phyloP scores from a whole-genome alignment of 768 basidiomycete genomes.

The Thelephora aurantiotincta region DNA sequence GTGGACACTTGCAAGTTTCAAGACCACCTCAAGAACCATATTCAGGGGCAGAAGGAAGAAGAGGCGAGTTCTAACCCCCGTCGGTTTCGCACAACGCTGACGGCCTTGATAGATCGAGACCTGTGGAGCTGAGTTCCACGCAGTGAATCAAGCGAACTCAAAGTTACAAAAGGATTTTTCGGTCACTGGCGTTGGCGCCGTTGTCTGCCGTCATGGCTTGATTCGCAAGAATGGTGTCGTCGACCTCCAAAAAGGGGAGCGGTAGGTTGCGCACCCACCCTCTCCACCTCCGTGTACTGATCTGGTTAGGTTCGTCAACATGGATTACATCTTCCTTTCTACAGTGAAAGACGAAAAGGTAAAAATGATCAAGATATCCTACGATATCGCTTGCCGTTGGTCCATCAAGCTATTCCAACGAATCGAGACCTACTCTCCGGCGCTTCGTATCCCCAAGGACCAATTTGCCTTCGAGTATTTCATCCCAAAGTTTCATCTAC shows the following conservation, averaged over 20 bases:
- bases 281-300: not conserved
- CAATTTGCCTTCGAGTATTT: conserved; percentile 5
- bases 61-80: conserved; percentile 10
- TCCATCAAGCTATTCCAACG: conserved; percentile 5
- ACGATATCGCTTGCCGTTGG: conserved; percentile 14
- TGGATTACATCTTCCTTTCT: conserved; percentile 5
- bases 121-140: conserved; percentile 7
- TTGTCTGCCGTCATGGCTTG: conserved; percentile 12
- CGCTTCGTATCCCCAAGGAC: not conserved
- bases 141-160: conserved; percentile 8
- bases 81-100: too few species aligned
- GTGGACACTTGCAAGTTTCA: conserved; percentile 12
- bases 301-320: conserved; percentile 5
- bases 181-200: conserved; percentile 9
- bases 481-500: conserved; percentile 26
- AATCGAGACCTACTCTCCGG: not conserved
- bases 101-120: conserved; percentile 4
- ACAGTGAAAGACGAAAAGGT: not conserved
- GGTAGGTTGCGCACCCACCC: too few species aligned
- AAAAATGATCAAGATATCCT: conserved; percentile 3
- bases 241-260: conserved; percentile 14
- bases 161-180: conserved; percentile 1
- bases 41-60: conserved; percentile 4
- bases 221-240: conserved; percentile 11
- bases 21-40: conserved; percentile 6